Conservation (phyloP, 768 basidiomycete species). For the Naganishia onofrii region DNA sequence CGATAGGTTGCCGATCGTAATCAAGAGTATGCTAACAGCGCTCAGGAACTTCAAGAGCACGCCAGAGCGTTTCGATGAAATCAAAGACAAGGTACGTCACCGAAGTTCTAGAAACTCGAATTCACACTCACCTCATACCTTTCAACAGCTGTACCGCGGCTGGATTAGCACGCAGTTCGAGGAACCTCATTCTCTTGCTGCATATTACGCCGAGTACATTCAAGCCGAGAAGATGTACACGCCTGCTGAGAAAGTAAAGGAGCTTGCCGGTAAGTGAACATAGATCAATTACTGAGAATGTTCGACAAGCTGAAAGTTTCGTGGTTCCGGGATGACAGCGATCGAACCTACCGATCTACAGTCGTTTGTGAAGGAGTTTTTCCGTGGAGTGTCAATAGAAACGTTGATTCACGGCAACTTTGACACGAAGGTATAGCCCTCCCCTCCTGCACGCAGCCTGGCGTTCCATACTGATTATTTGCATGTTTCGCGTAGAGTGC, state of each 20-base stretch:
- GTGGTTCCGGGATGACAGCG: neutral
- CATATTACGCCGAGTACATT: slow-evolving; percentile 70
- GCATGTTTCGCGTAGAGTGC: slow-evolving; percentile 63
- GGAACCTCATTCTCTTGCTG: slow-evolving; percentile 74
- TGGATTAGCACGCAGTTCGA: slow-evolving; percentile 84
- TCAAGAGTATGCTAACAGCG: slow-evolving; percentile 67
- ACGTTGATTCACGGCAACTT: slow-evolving; percentile 82
- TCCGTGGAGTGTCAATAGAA: slow-evolving; percentile 65
- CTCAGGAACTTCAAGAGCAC: slow-evolving; percentile 65
- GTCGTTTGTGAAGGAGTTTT: slow-evolving; percentile 63
- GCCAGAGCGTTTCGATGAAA: slow-evolving; percentile 68
- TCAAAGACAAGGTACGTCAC: slow-evolving; percentile 74
- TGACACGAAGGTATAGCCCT: slow-evolving; percentile 71
- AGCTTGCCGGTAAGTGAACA: slow-evolving; percentile 62
- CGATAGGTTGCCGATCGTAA: slow-evolving; percentile 75
- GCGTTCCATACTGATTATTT: neutral
- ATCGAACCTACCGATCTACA: slow-evolving; percentile 61
- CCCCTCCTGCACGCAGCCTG: no score
- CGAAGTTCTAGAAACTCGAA: neutral
- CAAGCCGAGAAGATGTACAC: slow-evolving; percentile 71
- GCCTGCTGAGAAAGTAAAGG: slow-evolving; percentile 68
- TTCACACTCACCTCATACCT: neutral
- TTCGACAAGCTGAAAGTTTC: no score
- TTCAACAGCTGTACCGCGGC: slow-evolving; percentile 64
- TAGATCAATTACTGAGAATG: no score